These are phyloP conservation scores for Yarrowia sp. DNA, from an alignment of 805 yeast species.

Conservation along the genomic window DNA sequence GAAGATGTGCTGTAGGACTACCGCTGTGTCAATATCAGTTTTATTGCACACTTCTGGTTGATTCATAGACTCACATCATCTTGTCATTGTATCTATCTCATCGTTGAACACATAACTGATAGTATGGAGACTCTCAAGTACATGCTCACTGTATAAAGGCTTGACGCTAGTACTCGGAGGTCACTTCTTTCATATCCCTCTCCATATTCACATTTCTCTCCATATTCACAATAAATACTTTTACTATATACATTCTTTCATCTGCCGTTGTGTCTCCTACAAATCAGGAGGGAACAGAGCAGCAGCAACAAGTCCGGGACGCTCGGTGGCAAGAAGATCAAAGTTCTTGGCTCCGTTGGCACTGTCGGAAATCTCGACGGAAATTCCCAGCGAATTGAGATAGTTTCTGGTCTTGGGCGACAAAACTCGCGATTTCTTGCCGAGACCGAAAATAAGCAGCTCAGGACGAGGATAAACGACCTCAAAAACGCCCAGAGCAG, in stretches of 20 bases:
- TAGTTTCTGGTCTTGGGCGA: slow-evolving; percentile 60
- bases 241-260: slow-evolving; percentile 26
- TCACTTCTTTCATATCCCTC: too few species aligned
- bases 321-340: slow-evolving; percentile 79
- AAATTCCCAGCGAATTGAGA: slow-evolving; percentile 68
- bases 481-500: slow-evolving; percentile 58
- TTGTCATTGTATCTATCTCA: too few species aligned
- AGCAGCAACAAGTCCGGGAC: slow-evolving; percentile 78
- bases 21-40: too few species aligned
- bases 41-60: too few species aligned
- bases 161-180: too few species aligned
- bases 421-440: slow-evolving; percentile 67
- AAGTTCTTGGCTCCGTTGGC: slow-evolving; percentile 69
- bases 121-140: too few species aligned
- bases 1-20: too few species aligned
- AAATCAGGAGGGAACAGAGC: slow-evolving; percentile 73
- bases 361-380: slow-evolving; percentile 70
- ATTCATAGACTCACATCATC: too few species aligned
- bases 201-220: too few species aligned
- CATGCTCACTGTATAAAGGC: too few species aligned
- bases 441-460: slow-evolving; percentile 73
- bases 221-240: slow-evolving; percentile 19
- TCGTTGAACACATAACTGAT: too few species aligned
- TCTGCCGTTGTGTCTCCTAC: slow-evolving; percentile 43
- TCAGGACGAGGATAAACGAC: slow-evolving; percentile 80